Base-by-base conservation (phyloP, 2,329 filamentous ascomycete genomes). In the Aspergillus calidoustus region DNA sequence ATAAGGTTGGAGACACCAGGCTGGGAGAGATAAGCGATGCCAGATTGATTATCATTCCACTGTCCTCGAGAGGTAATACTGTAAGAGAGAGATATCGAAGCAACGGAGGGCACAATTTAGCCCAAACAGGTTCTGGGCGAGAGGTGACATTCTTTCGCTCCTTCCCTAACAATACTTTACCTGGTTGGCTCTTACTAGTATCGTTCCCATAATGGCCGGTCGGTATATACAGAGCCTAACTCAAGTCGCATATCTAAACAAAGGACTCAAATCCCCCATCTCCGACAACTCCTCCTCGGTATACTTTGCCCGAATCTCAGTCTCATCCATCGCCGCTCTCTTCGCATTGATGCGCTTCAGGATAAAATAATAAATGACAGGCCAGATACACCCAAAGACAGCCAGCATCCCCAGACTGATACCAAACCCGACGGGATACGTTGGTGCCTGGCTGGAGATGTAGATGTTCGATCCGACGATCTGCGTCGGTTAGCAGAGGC, bases 331-430 rank as follows among this genome's bases (percentile, higher is more conserved):
- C 19, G 50, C 50, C 23, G 50, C 50, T 5, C 50, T 19, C 23
- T 43, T 53, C 7, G 50, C 34, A 4, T 53, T 53, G 13, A 53
- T 53, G n/a, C 50, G 50, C 8, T 53, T 53, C 9, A 53, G n/a
- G 13, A 53, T 53, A 11, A 53, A 38, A 19, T 41, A 53, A 17
- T 53, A 53, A 19, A 53, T 43, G n/a, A 53, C 50, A 1, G 50
- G 50, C 50, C 50, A 53, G 19, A 53, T 53, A 13, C 57, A 44
- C 5, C 47, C 57, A 38, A 34, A 80, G 68, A 4, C 77, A 76
- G 23, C 76, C 76, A 28, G 71, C 70, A 59, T 79, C 78, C 3
- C 79, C 80, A 25, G 76, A 66, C n/a, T 75, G 78, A 15, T 53
- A 3, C 50, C 50, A 22, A 53, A 53, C 15, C 50, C 50, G 3